A percentile compares a stretch with the other conserved stretches of the same genome.
phyloP scores from a whole-genome alignment of 305 asterid species.

The Solanum aculeatissimum region DNA sequence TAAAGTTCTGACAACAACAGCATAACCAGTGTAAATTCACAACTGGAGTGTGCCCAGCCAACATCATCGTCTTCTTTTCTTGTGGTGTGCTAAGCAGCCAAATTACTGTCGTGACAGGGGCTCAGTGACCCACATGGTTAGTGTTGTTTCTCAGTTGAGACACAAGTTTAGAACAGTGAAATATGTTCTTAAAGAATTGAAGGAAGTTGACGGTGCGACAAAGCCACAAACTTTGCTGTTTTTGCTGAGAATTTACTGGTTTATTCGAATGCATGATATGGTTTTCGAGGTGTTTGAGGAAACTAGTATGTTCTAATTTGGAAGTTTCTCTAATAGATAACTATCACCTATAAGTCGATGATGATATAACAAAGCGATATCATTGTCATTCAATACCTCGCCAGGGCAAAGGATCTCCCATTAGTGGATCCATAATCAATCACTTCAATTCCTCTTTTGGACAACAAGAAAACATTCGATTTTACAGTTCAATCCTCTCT shows the following conservation, averaged over 20 bases:
- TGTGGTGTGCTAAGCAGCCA: conserved; percentile 63
- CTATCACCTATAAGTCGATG: too few species aligned
- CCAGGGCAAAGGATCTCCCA: too few species aligned
- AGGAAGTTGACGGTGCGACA: conserved; percentile 29
- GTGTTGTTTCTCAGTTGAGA: conserved; percentile 39
- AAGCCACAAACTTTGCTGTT: conserved; percentile 55
- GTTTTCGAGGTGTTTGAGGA: conserved; percentile 36
- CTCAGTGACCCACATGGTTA: conserved; percentile 42
- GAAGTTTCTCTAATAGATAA: too few species aligned
- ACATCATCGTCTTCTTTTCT: conserved; percentile 10
- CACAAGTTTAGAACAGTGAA: conserved; percentile 29
- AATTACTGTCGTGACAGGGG: conserved; percentile 48
- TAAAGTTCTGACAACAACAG: conserved; percentile 28
- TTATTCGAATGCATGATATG: conserved; percentile 43
- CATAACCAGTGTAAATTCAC: too few species aligned
- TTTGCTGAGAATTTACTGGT: conserved; percentile 54
- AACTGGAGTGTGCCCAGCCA: too few species aligned
- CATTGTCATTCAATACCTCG: too few species aligned
- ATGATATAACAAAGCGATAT: too few species aligned
- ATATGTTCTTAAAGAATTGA: conserved; percentile 31
- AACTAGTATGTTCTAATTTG: too few species aligned
- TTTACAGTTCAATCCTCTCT: too few species aligned
- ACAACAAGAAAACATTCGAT: too few species aligned
- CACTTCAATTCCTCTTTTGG: too few species aligned
- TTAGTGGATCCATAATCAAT: too few species aligned